Percentiles rank a stretch among this genome's conserved stretches.
Evolutionary conservation across 176 grass and related monocot genomes (phyloP).

Genomic region (Microstegium vimineum): DNA sequence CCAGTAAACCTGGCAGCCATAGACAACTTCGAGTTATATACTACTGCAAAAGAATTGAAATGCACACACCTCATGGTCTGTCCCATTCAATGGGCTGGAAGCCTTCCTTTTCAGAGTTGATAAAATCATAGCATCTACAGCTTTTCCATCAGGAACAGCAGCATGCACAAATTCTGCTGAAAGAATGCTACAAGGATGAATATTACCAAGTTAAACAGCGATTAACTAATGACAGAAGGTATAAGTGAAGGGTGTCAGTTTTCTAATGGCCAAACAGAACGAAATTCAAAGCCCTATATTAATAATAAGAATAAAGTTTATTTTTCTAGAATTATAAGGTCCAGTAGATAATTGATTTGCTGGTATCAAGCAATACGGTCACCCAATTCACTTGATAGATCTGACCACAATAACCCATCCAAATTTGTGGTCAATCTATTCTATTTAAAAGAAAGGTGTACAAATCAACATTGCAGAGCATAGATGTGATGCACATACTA

Average conservation of each 20-base stretch:
- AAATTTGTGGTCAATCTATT: not conserved
- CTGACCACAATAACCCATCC: not conserved
- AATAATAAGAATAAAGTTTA: not conserved
- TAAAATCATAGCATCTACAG: conserved; percentile 69
- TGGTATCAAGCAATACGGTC: not conserved
- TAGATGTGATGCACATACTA: not conserved
- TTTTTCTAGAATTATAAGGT: not conserved
- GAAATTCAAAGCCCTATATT: not conserved
- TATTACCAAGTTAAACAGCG: conserved; percentile 61
- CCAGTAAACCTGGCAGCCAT: conserved; percentile 10
- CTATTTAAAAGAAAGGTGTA: not conserved
- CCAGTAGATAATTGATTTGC: not conserved
- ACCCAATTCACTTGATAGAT: not conserved
- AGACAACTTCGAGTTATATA: conserved; percentile 1
- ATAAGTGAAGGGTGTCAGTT: not conserved
- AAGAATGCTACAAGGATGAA: conserved; percentile 99
- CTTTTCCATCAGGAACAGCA: conserved; percentile 84
- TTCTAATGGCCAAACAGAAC: not conserved
- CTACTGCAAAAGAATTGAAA: conserved; percentile 9
- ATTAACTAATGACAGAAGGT: conserved; percentile 22
- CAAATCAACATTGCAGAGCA: not conserved
- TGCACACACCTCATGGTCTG: conserved; percentile 64
- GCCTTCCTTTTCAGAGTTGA: conserved; percentile 62
- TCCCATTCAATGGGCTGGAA: conserved; percentile 58
- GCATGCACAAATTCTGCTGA: conserved; percentile 97